Base-by-base conservation (phyloP, 2,329 filamentous ascomycete genomes). In the Sarocladium strictum region DNA sequence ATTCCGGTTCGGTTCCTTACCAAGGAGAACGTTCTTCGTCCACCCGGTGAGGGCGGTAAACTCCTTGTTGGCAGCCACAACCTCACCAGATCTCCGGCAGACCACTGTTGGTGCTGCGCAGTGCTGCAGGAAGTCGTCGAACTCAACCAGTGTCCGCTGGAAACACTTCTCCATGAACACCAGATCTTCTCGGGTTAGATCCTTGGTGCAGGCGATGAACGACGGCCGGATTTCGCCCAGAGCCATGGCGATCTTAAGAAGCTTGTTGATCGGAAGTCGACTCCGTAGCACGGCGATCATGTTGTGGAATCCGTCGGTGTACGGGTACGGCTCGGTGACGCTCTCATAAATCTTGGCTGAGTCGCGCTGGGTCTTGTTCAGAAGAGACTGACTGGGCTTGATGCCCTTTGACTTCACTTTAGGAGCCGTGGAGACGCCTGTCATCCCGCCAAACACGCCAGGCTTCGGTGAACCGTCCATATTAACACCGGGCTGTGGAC, bases 161-260 rank as follows among this genome's bases (percentile, higher is more conserved):
- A 97, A 90, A 64, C 89, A 95, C 72, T 96, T 96, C 69, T 99
- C 94, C 88, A 96, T 96, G 69, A 97, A 97, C 21, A 99, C 85
- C 26, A 97, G 76, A 69, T 99, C 94, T 63, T 94, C 87, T 17
- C 86, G 79, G 59, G 90, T 92, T 57, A 97, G 76, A n/a, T 90
- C 91, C 64, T 89, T 89, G 19, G 90, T 96, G 58, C 90, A 95
- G 11, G 91, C 86, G 59, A 97, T 93, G 66, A 99, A 94, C 0
- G 91, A 94, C 1, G 94, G 93, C 7, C 94, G 86, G 62, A 97
- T 96, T 43, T 88, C 90, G 6, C 90, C 87, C 53, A 99, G 79
- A 0, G 92, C 87, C 71, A 92, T 90, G 56, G 90, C 91, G 60
- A 97, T 96, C 56, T 86, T 84, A 23, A 93, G 71, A 0, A 87